These are phyloP conservation scores for Annona squamosa DNA, from an alignment of 164 flowering plant genomes.

Conservation along the genomic window DNA sequence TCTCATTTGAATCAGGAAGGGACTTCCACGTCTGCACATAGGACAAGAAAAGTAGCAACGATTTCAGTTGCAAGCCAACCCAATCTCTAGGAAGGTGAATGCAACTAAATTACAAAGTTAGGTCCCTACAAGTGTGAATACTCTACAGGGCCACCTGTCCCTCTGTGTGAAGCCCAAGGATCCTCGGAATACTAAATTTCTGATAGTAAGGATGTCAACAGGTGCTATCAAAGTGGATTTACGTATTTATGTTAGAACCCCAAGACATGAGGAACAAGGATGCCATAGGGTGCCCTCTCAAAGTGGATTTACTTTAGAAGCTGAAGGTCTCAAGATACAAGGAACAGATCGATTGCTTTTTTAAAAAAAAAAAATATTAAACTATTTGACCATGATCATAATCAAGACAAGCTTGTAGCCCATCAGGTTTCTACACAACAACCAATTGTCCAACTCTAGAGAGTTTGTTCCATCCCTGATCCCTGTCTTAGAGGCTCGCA, in stretches of 20 bases:
- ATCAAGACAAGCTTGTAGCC: not conserved
- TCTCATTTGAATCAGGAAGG: constrained; percentile 89
- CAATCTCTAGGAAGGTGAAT: not conserved
- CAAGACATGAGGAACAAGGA: not conserved
- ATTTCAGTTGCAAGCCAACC: not conserved
- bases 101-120: not conserved
- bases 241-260: no score
- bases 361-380: no score
- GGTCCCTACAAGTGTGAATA: not conserved
- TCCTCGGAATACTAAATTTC: no score
- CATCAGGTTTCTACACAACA: not conserved
- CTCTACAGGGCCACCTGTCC: not conserved
- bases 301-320: not conserved
- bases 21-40: constrained; percentile 85
- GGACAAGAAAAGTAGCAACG: not conserved
- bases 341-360: not conserved
- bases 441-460: not conserved
- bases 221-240: no score
- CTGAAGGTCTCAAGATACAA: not conserved
- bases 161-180: not conserved
- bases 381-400: not conserved
- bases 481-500: no score
- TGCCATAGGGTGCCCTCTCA: not conserved
- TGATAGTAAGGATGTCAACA: no score
- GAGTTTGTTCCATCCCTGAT: no score